Evolutionary conservation across 805 yeast genomes (phyloP).

Genomic region (Saturnispora serradocipensis): DNA sequence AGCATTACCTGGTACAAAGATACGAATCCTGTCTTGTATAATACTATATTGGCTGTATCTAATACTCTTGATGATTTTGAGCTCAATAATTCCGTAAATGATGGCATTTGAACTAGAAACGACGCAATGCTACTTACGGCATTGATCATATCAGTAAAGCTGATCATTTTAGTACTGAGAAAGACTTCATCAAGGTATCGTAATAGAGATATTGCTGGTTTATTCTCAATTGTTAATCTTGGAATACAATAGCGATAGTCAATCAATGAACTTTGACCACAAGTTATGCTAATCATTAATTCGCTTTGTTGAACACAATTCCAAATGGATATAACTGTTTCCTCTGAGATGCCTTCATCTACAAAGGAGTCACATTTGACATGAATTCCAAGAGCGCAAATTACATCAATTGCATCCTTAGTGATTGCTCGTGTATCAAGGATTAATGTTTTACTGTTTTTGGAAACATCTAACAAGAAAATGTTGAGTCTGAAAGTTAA

Average conservation of each 20-base stretch:
- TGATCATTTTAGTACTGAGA: conserved; percentile 3
- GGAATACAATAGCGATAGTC: conserved; percentile 13
- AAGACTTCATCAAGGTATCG: conserved; percentile 3
- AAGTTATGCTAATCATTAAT: conserved; percentile 9
- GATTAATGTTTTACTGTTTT: neutral
- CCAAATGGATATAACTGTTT: conserved; percentile 11
- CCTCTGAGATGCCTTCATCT: conserved; percentile 1
- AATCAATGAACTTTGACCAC: conserved; percentile 18
- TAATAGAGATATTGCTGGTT: neutral
- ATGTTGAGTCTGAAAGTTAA: neutral
- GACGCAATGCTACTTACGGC: neutral
- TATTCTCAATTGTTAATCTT: conserved; percentile 6
- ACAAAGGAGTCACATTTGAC: neutral
- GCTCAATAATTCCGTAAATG: neutral
- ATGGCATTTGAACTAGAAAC: neutral
- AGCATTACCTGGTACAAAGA: conserved; percentile 2
- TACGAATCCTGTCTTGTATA: neutral
- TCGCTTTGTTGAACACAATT: conserved; percentile 13
- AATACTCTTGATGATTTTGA: neutral
- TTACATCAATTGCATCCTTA: neutral
- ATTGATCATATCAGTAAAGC: conserved; percentile 3
- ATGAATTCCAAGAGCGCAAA: neutral
- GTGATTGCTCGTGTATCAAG: neutral
- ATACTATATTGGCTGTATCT: neutral
- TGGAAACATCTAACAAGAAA: neutral